Percentiles rank a stretch among this genome's conserved stretches.
Conservation (phyloP, 2,329 filamentous ascomycete genomes). For the Phaeoacremonium minimum region DNA sequence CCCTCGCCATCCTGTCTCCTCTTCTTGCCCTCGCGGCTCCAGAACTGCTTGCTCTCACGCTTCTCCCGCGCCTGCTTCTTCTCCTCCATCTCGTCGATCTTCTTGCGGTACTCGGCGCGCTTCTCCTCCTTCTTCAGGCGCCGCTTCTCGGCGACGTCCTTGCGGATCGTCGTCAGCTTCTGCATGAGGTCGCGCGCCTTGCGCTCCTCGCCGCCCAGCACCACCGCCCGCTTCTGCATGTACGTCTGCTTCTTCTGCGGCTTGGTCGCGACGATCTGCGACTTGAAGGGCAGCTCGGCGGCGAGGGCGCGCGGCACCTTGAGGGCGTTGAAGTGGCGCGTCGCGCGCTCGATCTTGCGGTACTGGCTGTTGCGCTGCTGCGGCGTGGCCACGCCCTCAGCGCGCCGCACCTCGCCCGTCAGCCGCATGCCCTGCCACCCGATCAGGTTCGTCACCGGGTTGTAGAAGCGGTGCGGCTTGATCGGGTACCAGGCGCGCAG, state of each 20-base stretch:
- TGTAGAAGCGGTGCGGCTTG: slow-evolving; percentile 94
- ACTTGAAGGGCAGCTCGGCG: slow-evolving; percentile 84
- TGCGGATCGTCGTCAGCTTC: slow-evolving; percentile 84
- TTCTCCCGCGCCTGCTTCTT: slow-evolving; percentile 85
- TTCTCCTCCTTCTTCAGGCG: slow-evolving; percentile 84
- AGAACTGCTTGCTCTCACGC: slow-evolving; percentile 88
- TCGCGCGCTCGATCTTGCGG: slow-evolving; percentile 60
- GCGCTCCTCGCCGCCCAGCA: slow-evolving; percentile 81
- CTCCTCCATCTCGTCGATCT: slow-evolving; percentile 76
- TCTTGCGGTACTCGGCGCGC: slow-evolving; percentile 73
- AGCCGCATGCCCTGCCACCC: slow-evolving; percentile 93
- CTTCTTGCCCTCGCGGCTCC: slow-evolving; percentile 83
- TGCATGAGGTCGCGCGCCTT: slow-evolving; percentile 85
- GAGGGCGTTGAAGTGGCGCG: slow-evolving; percentile 74
- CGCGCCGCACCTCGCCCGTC: slow-evolving; percentile 84
- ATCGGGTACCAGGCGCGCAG: slow-evolving; percentile 95
- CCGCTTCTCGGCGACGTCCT: slow-evolving; percentile 85
- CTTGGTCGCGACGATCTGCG: slow-evolving; percentile 79
- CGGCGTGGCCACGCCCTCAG: slow-evolving; percentile 70
- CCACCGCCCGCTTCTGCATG: slow-evolving; percentile 92
- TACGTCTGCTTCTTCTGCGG: slow-evolving; percentile 81
- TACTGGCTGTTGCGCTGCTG: slow-evolving; percentile 82
- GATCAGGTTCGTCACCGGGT: slow-evolving; percentile 88
- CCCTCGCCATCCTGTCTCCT: slow-evolving; percentile 39
- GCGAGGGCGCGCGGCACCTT: slow-evolving; percentile 76